Base-by-base conservation (phyloP, 83 land plant genomes). In the Diphasiastrum complanatum region DNA sequence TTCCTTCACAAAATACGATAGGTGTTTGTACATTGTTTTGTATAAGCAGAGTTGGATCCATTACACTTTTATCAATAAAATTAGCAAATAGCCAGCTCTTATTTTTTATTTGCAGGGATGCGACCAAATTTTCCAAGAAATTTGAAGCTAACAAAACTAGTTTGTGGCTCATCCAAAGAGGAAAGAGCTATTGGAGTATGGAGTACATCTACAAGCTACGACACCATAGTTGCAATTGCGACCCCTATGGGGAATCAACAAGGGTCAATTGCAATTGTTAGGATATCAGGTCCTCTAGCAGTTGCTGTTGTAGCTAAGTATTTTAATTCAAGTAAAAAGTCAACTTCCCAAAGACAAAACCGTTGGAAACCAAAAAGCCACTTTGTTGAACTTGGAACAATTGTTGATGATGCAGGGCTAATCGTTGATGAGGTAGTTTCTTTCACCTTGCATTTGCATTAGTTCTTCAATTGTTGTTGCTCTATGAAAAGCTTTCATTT, bases 191-290 rank as follows among this genome's bases (percentile, higher is more conserved):
- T n/a, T n/a, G n/a, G n/a, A n/a, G n/a, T n/a, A n/a, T n/a, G n/a
- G n/a, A n/a, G n/a, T n/a, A n/a, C n/a, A n/a, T n/a, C n/a, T n/a
- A n/a, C n/a, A n/a, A n/a, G n/a, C n/a, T n/a, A n/a, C n/a, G 78
- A 74, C 25, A 93, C 98, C 3, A 89, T 93, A 61, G 96, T 88
- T 10, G 96, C 98, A 23, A 93, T 93, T 64, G 89, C 85, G 18
- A 93, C 98, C 3, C 79, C 96, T 2, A n/a, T 78, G 38, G 87
- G 98, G 10, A 89, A 96, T 14, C 84, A 82, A 22, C 84, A 86
- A 18, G 85, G 74, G 16, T 87, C 98, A 6, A 91, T 93, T 4
- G 98, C 91, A 24, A 85, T 93, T 32, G 88, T 93, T 8, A 65
- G 98, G 34, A 37, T 93, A 3, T 93, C 96, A 29, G 98, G 98